These are phyloP conservation scores for Nakaseomyces glabratus DNA, from an alignment of 1,139 yeast species.

Conservation along the genomic window DNA sequence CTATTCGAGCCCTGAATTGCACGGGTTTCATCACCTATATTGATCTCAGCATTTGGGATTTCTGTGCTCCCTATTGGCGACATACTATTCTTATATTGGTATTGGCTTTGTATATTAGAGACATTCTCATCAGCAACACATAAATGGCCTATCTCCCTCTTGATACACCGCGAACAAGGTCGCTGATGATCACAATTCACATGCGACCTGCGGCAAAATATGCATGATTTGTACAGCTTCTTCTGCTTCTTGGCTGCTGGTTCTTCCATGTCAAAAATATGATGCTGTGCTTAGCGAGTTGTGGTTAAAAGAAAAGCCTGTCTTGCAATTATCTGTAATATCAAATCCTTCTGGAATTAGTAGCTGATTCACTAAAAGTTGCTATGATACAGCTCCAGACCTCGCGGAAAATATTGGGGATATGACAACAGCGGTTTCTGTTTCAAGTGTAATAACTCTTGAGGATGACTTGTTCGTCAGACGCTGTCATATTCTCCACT, in stretches of 20 bases:
- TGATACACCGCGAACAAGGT: constrained; percentile 83
- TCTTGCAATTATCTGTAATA: no score
- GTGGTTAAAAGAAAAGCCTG: constrained; percentile 1
- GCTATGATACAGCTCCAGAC: no score
- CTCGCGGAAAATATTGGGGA: no score
- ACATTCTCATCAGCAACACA: constrained; percentile 58
- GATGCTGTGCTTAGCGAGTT: neutral
- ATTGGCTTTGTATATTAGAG: no score
- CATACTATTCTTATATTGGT: no score
- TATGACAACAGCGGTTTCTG: no score
- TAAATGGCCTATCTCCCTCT: constrained; percentile 79
- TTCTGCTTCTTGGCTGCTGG: constrained; percentile 3
- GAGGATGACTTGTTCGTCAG: no score
- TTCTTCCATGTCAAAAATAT: constrained; percentile 2
- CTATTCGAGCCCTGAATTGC: neutral
- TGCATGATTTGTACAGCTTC: constrained; percentile 51
- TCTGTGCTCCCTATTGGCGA: no score
- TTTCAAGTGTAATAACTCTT: no score
- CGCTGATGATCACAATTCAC: constrained; percentile 85
- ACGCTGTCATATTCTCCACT: no score
- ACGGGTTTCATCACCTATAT: neutral
- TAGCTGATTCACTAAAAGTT: no score
- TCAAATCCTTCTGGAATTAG: no score
- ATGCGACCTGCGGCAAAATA: constrained; percentile 86
- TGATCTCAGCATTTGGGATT: neutral